Conservation (phyloP, 345 rosid genomes). For the Syzygium aromaticum region DNA sequence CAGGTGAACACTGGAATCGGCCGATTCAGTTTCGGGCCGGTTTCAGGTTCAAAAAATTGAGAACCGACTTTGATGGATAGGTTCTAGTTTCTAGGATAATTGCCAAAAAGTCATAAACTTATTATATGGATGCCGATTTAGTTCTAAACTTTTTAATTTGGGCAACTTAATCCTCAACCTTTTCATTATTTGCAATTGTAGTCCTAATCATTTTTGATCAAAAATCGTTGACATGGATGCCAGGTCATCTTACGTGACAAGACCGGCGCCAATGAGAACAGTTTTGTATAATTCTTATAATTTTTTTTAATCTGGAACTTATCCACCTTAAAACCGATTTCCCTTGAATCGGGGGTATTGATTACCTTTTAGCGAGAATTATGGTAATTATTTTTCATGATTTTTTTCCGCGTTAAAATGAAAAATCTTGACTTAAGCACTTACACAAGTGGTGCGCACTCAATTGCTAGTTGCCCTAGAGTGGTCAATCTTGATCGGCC, state of each 20-base stretch:
- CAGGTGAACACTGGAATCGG: not conserved
- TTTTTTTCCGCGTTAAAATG: not conserved
- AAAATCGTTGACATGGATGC: not conserved
- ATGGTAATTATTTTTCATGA: not conserved
- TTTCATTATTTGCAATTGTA: not conserved
- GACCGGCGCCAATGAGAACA: rapidly evolving
- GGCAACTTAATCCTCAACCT: not conserved
- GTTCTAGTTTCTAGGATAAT: not conserved
- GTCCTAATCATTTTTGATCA: not conserved
- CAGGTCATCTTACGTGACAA: rapidly evolving
- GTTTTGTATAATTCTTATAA: not conserved
- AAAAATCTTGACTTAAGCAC: not conserved
- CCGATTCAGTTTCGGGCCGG: not conserved
- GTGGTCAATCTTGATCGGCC: not conserved
- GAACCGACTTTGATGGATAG: not conserved
- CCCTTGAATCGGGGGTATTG: not conserved
- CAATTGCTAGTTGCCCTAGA: not conserved
- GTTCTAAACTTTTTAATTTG: not conserved
- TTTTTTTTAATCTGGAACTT: not conserved
- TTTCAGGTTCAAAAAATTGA: not conserved
- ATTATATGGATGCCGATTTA: not conserved
- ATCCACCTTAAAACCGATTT: not conserved
- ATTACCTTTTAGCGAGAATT: not conserved
- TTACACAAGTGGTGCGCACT: not conserved
- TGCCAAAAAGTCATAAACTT: not conserved